These are phyloP conservation scores for Sistotremastrum niveocremeum DNA, from an alignment of 768 basidiomycete genomes.

Conservation along the genomic window DNA sequence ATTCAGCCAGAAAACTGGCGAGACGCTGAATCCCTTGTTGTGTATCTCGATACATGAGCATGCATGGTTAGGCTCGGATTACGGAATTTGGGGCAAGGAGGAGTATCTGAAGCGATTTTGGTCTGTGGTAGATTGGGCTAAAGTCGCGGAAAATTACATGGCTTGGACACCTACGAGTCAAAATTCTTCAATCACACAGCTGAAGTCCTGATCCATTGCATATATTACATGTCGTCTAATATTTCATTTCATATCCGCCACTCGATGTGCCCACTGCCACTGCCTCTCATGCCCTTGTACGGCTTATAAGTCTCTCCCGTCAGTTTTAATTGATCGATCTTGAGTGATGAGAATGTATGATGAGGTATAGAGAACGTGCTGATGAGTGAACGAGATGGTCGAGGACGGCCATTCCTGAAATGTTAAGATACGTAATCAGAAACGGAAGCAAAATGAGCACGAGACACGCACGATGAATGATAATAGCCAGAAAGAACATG, in stretches of 20 bases:
- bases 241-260: conserved; percentile 16
- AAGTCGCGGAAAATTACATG: conserved; percentile 23
- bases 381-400: conserved; percentile 65
- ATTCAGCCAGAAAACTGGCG: conserved; percentile 25
- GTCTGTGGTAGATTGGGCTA: conserved; percentile 67
- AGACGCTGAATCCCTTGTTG: conserved; percentile 57
- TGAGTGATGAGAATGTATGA: conserved; percentile 65
- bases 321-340: conserved; percentile 75
- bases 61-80: conserved; percentile 73
- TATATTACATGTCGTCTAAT: too few species aligned
- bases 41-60: conserved; percentile 75
- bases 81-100: conserved; percentile 87
- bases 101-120: conserved; percentile 76
- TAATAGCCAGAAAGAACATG: conserved; percentile 73
- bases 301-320: conserved; percentile 76
- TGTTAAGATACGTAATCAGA: not conserved
- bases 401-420: conserved; percentile 27
- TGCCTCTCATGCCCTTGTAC: conserved; percentile 78
- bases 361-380: conserved; percentile 58
- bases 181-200: too few species aligned
- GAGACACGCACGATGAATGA: conserved; percentile 38
- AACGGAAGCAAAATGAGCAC: not conserved
- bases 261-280: conserved; percentile 54
- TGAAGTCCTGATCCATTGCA: too few species aligned
- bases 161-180: not conserved